Conservation (phyloP, 129 eudicot genomes). For the Pittosporum tobira region DNA sequence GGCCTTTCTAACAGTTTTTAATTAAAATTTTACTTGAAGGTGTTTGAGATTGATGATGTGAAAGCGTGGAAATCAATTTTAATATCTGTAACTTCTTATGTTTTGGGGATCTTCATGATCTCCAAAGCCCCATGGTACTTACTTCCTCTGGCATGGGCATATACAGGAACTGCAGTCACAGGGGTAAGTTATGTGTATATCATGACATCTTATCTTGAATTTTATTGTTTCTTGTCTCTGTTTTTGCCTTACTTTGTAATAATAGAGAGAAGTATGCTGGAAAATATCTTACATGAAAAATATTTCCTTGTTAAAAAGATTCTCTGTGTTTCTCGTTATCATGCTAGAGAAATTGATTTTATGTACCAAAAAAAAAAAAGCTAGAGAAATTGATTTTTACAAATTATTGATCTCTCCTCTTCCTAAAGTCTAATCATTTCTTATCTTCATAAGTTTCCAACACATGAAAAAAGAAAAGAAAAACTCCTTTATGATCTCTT, state of each 20-base stretch:
- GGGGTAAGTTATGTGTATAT: slow-evolving; percentile 53
- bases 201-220: neutral
- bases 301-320: no score
- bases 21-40: slow-evolving; percentile 28
- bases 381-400: neutral
- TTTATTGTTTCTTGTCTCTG: neutral
- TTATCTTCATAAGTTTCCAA: neutral
- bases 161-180: slow-evolving; percentile 96
- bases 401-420: neutral
- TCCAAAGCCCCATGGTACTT: slow-evolving; percentile 91
- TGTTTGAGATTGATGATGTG: slow-evolving; percentile 76
- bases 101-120: slow-evolving; percentile 75
- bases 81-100: slow-evolving; percentile 70
- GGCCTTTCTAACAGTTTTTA: neutral
- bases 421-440: neutral
- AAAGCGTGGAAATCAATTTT: slow-evolving; percentile 92
- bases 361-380: no score
- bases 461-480: neutral
- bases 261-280: neutral
- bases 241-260: neutral
- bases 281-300: no score
- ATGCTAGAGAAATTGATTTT: neutral
- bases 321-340: neutral
- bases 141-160: slow-evolving; percentile 98
- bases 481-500: neutral